phyloP scores from a whole-genome alignment of 1,139 yeast species.

The Diutina neorugosa region DNA sequence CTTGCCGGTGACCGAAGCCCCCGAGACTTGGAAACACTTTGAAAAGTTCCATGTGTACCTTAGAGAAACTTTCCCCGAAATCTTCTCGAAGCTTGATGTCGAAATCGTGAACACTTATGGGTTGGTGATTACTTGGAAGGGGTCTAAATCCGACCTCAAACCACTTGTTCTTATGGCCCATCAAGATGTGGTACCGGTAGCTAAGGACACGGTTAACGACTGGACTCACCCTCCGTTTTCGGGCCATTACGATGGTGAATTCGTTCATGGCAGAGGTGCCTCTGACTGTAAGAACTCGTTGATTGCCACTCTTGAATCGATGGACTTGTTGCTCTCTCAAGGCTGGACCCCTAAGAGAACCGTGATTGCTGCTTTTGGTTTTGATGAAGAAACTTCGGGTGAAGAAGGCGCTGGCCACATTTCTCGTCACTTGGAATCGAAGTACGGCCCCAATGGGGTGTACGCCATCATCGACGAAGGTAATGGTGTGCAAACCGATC shows the following conservation, averaged over 20 bases:
- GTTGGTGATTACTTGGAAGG: constrained; percentile 55
- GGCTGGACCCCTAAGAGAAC: constrained; percentile 31
- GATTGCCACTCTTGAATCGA: constrained; percentile 28
- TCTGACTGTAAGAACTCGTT: constrained; percentile 35
- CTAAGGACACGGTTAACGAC: constrained; percentile 35
- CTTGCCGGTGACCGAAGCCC: constrained; percentile 37
- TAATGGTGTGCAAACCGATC: constrained; percentile 16
- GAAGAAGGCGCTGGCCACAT: constrained; percentile 27
- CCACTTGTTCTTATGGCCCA: constrained; percentile 68
- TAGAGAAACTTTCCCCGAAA: constrained; percentile 44
- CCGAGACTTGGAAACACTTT: constrained; percentile 25
- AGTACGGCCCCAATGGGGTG: constrained; percentile 29
- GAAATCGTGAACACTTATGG: constrained; percentile 57
- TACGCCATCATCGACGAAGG: constrained; percentile 38
- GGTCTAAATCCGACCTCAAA: constrained; percentile 37
- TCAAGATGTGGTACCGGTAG: constrained; percentile 80
- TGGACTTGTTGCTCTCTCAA: constrained; percentile 26
- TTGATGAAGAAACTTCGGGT: constrained; percentile 31
- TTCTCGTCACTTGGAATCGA: constrained; percentile 16
- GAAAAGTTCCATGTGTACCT: constrained; percentile 44
- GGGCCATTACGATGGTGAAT: constrained; percentile 48
- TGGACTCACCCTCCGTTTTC: constrained; percentile 67
- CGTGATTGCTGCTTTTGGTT: constrained; percentile 32
- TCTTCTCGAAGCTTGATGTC: constrained; percentile 35
- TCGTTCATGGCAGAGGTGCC: constrained; percentile 33